Evolutionary conservation across 1,139 yeast species (phyloP), one percentile per base, ranked within the genome.

Genomic region (Yamadazyma buinensis): DNA sequence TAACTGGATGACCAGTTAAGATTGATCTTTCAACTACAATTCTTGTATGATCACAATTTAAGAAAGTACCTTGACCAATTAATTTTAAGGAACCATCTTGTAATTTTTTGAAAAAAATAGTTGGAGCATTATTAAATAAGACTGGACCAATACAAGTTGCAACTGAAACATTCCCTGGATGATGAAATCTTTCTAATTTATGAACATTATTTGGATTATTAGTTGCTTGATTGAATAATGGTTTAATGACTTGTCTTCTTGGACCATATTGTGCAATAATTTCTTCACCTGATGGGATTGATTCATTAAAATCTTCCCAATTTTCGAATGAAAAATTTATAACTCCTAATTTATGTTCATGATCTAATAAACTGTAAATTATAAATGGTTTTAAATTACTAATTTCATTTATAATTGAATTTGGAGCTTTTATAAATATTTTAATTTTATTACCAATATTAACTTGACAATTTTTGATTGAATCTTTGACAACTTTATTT

Each of bases 141-240:
- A 82, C 81, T n/a, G 98, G 98, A 0, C 92, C 92, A 44, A 90
- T 80, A 32, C 90, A 80, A 1, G 97, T 84, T 3, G 96, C 97
- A 32, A 90, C 73, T 3, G 88, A 77, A 19, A 57, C 47, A 36
- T 49, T 55, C n/a, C 94, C 95, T 29, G 78, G 81, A 51, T 88
- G 96, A 41, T 86, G 73, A 57, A 83, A 92, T 49, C 86, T 75
- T 55, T 87, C 95, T 51, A 74, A 81, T 56, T 87, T 90, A 59
- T 87, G 90, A 22, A 90, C 95, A 50, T 87, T 85, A 57, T 90
- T 90, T 33, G 87, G 65, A 39, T 81, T 80, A 50, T 80, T 82
- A 10, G 87, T 72, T 8, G 82, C 83, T 48, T 84, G 87, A 35
- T 94, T 86, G 64, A 84, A 90, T 28, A 85, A 54, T 13, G 99